These are phyloP conservation scores for Nepenthes mirabilis DNA, from an alignment of 148 eudicot species.

Conservation along the genomic window DNA sequence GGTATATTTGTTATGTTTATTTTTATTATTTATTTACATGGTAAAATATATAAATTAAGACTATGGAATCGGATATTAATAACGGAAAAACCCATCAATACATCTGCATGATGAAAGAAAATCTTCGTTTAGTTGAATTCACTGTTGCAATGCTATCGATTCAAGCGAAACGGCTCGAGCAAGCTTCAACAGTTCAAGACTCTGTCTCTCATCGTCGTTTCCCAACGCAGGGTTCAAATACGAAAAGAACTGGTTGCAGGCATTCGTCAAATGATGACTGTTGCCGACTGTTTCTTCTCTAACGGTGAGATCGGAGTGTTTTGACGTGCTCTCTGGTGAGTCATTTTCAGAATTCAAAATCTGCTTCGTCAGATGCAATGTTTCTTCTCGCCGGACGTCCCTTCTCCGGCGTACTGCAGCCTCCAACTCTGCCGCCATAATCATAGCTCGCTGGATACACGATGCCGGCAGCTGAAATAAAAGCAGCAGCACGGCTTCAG, in stretches of 20 bases:
- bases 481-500: background rate
- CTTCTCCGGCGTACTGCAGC: constrained; percentile 35
- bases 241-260: constrained; percentile 27
- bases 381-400: constrained; percentile 8
- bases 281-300: constrained; percentile 10
- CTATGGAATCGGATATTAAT: no score
- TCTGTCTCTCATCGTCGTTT: constrained; percentile 23
- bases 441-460: constrained; percentile 51
- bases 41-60: no score
- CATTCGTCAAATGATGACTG: constrained; percentile 9
- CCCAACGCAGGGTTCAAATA: constrained; percentile 28
- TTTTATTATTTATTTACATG: no score
- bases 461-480: constrained; percentile 59
- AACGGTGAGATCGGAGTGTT: constrained; percentile 5
- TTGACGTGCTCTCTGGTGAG: constrained; percentile 1
- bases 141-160: constrained; percentile 25
- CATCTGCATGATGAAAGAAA: no score
- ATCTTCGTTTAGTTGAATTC: background rate
- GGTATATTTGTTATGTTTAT: no score
- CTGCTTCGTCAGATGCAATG: constrained; percentile 4
- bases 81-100: no score
- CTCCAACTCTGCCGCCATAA: constrained; percentile 68
- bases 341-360: constrained; percentile 7
- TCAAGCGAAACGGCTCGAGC: constrained; percentile 41
- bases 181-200: constrained; percentile 25